phyloP scores from a whole-genome alignment of 345 rosid species.

The Psidium guajava region DNA sequence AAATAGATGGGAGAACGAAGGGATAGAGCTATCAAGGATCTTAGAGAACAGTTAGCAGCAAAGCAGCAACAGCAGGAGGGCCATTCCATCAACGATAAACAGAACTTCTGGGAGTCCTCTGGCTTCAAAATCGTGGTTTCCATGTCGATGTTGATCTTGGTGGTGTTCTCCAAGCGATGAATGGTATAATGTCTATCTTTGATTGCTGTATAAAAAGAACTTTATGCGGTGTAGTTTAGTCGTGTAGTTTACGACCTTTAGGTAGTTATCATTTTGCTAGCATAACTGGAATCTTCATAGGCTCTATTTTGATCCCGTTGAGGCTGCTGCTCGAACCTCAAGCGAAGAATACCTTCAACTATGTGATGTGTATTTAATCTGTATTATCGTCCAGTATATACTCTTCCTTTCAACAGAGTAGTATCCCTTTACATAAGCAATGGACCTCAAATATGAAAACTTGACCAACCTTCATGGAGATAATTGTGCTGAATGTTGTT shows the following conservation, averaged over 20 bases:
- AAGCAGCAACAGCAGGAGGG: constrained; percentile 26
- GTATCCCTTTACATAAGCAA: background rate
- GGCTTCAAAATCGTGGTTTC: constrained; percentile 82
- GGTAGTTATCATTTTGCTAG: background rate
- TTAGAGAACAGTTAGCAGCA: constrained; percentile 55
- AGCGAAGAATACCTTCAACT: background rate
- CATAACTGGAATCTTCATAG: background rate
- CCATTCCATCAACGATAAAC: constrained; percentile 27
- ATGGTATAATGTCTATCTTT: background rate
- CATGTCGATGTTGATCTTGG: constrained; percentile 89
- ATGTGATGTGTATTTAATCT: background rate
- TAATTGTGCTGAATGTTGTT: background rate
- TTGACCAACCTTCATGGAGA: background rate
- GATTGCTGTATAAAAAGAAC: background rate
- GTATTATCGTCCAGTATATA: background rate
- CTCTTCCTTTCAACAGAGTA: background rate
- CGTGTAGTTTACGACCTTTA: background rate
- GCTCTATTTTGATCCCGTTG: background rate
- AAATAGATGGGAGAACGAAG: constrained; percentile 82
- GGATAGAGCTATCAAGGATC: constrained; percentile 73
- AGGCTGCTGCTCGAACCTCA: background rate
- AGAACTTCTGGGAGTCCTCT: constrained; percentile 81
- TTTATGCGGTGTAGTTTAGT: background rate
- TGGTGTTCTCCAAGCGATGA: constrained; percentile 70
- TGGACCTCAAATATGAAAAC: background rate